phyloP scores from a whole-genome alignment of 2,329 filamentous ascomycete genomes.

The Penicillium sp. region DNA sequence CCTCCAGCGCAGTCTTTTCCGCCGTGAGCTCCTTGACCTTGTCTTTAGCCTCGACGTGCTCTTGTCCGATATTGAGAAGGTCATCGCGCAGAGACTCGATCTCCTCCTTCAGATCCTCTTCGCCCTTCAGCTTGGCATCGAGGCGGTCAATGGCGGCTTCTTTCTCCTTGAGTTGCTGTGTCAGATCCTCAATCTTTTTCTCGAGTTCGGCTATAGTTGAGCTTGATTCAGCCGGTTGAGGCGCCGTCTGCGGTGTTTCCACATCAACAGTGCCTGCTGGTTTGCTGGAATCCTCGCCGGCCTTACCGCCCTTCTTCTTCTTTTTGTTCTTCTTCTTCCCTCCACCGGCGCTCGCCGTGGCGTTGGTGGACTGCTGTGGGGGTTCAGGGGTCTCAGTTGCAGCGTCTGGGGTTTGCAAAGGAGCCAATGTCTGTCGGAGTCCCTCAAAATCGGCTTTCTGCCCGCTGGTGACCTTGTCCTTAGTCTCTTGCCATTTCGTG shows the following conservation, averaged over 20 bases:
- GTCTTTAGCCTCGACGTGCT: conserved; percentile 83
- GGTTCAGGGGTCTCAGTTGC: conserved; percentile 28
- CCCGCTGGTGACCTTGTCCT: conserved; percentile 38
- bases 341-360: conserved; percentile 35
- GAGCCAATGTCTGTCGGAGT: conserved; percentile 37
- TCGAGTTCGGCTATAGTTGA: conserved; percentile 38
- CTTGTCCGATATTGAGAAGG: conserved; percentile 76
- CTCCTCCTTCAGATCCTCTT: conserved; percentile 80
- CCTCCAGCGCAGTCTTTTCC: conserved; percentile 70
- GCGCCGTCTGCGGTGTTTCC: conserved; percentile 27
- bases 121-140: conserved; percentile 72
- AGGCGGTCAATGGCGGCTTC: conserved; percentile 75
- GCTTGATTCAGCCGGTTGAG: conserved; percentile 38
- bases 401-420: conserved; percentile 28
- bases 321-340: conserved; percentile 81
- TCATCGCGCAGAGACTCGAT: conserved; percentile 83
- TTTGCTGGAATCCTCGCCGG: conserved; percentile 43
- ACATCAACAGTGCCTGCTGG: conserved; percentile 24
- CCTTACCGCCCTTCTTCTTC: conserved; percentile 76
- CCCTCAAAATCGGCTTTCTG: conserved; percentile 41
- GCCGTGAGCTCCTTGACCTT: conserved; percentile 70
- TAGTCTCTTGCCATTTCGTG: conserved; percentile 41
- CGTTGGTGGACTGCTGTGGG: conserved; percentile 25
- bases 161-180: conserved; percentile 56
- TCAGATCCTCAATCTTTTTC: conserved; percentile 42